A percentile compares a stretch with the other conserved stretches of the same genome.
These are phyloP conservation scores for Macroventuria anomochaeta DNA, from an alignment of 2,329 filamentous ascomycete species.

Conservation along the genomic window DNA sequence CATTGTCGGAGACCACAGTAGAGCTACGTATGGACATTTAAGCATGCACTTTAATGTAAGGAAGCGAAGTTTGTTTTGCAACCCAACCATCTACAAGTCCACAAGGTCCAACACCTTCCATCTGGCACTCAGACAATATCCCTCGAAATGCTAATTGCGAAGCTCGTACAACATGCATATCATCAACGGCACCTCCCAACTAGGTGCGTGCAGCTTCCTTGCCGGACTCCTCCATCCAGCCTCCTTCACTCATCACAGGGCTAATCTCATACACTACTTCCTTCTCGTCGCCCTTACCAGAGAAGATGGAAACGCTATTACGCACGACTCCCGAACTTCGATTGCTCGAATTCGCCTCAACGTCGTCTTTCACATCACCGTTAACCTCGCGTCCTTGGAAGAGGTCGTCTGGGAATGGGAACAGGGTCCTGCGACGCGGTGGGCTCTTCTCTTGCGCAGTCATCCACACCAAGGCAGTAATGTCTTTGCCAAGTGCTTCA, in stretches of 20 bases:
- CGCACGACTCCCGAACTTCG: neutral
- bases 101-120: no score
- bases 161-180: no score
- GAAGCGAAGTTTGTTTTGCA: no score
- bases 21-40: no score
- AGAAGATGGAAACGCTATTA: neutral
- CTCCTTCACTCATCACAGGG: neutral
- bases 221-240: neutral
- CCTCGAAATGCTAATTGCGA: no score
- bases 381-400: constrained; percentile 22
- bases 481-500: constrained; percentile 50
- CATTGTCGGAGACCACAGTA: no score
- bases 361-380: constrained; percentile 6
- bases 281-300: neutral
- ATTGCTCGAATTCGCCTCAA: constrained; percentile 13
- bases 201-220: neutral
- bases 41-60: no score
- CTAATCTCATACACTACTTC: neutral
- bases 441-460: constrained; percentile 45
- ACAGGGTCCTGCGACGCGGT: constrained; percentile 40
- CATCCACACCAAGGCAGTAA: constrained; percentile 48
- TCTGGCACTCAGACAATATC: no score
- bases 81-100: no score
- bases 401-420: constrained; percentile 37
- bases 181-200: no score